Evolutionary conservation across 2,329 filamentous ascomycete species (phyloP).

Genomic region (Penicillium sp.): DNA sequence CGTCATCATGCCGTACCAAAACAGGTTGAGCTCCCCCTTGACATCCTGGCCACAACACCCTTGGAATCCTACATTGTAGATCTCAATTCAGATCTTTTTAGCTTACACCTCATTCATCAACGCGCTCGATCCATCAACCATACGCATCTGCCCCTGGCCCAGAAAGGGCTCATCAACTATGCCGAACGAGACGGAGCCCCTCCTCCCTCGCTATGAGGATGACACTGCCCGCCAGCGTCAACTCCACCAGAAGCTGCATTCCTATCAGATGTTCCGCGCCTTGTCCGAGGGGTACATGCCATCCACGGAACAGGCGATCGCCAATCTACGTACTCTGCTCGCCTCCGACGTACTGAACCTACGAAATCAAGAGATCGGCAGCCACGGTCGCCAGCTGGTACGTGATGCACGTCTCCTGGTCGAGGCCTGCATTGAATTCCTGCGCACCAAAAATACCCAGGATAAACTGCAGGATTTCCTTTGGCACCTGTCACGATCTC

Average conservation of each 20-base stretch:
- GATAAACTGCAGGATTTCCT: slow-evolving; percentile 92
- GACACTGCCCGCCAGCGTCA: slow-evolving; percentile 75
- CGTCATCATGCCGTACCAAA: slow-evolving; percentile 15
- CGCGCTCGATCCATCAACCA: not conserved
- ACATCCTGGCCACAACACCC: not conserved
- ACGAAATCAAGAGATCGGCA: slow-evolving; percentile 71
- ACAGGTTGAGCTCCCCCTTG: slow-evolving; percentile 10
- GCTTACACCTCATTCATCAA: not conserved
- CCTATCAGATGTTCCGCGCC: slow-evolving; percentile 87
- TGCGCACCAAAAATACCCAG: slow-evolving; percentile 76
- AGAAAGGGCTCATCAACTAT: slow-evolving; percentile 18
- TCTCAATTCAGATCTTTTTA: not conserved
- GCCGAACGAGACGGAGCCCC: slow-evolving; percentile 68
- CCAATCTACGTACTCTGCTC: slow-evolving; percentile 76
- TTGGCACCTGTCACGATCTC: slow-evolving; percentile 78
- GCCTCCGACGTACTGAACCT: slow-evolving; percentile 77
- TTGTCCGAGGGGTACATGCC: slow-evolving; percentile 86
- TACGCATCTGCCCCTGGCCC: not conserved
- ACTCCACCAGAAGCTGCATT: slow-evolving; percentile 86
- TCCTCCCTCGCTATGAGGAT: slow-evolving; percentile 73
- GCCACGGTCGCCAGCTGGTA: slow-evolving; percentile 71
- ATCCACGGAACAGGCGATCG: slow-evolving; percentile 78
- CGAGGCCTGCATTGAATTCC: slow-evolving; percentile 74
- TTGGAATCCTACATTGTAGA: not conserved
- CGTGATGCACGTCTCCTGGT: slow-evolving; percentile 73